These are phyloP conservation scores for Prunus armeniaca DNA, from an alignment of 306 rosid species.

Conservation along the genomic window DNA sequence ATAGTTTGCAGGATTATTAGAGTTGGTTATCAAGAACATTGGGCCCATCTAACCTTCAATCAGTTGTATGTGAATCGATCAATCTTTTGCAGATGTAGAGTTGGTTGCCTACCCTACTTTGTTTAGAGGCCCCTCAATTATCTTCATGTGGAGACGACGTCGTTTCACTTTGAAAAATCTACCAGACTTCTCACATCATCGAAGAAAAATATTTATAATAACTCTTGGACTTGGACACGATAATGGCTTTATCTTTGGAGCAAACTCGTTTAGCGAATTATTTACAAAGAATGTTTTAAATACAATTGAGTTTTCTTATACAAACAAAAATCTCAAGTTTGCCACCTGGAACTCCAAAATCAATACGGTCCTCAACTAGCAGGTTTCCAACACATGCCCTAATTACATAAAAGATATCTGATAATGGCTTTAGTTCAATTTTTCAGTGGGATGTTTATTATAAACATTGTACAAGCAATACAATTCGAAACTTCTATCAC, in stretches of 20 bases:
- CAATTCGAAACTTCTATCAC: too few relatives aligned
- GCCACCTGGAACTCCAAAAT: not conserved
- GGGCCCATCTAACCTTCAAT: not conserved
- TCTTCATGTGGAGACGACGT: too few relatives aligned
- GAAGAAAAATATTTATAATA: too few relatives aligned
- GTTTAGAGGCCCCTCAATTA: too few relatives aligned
- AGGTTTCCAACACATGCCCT: not conserved
- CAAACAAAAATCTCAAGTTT: not conserved
- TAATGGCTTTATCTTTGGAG: too few relatives aligned
- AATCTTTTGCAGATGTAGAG: not conserved
- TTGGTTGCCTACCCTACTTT: too few relatives aligned
- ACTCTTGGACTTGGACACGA: too few relatives aligned
- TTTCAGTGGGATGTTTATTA: not conserved
- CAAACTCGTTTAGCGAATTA: too few relatives aligned
- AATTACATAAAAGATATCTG: not conserved
- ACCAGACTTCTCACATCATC: too few relatives aligned
- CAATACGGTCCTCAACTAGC: not conserved
- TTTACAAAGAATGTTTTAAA: too few relatives aligned
- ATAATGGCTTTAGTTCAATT: not conserved
- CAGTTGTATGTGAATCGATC: not conserved
- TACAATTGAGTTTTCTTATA: too few relatives aligned
- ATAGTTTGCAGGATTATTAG: not conserved
- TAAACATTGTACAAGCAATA: not conserved
- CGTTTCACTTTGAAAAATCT: too few relatives aligned
- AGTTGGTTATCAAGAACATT: not conserved